phyloP scores from a whole-genome alignment of 495 filamentous ascomycete genomes.

The Penicillium desertorum region DNA sequence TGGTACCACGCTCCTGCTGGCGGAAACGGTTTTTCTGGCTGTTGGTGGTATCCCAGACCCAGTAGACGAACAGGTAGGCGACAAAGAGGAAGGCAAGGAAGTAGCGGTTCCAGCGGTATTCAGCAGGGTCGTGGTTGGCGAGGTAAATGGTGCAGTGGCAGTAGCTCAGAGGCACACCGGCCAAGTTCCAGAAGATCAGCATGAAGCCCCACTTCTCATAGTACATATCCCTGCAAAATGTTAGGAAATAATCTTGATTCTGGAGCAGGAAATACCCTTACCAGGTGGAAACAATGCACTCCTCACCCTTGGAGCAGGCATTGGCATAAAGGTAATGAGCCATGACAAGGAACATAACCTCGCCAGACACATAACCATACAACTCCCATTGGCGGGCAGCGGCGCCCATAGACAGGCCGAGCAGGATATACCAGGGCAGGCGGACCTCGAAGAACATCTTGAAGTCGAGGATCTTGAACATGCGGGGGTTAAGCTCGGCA shows the following conservation, averaged over 20 bases:
- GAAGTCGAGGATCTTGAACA: conserved; percentile 92
- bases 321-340: conserved; percentile 96
- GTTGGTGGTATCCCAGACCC: conserved; percentile 88
- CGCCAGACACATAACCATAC: conserved; percentile 88
- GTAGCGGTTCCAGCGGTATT: conserved; percentile 73
- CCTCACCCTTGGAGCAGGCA: conserved; percentile 94
- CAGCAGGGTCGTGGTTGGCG: conserved; percentile 79
- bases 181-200: conserved; percentile 99
- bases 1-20: conserved; percentile 71
- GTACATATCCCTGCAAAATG: conserved; percentile 79
- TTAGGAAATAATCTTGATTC: background rate
- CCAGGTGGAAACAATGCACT: conserved; percentile 91
- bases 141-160: conserved; percentile 97
- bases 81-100: conserved; percentile 65
- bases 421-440: conserved; percentile 93
- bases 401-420: conserved; percentile 72
- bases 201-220: conserved; percentile 99
- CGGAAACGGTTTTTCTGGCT: conserved; percentile 96
- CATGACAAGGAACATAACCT: conserved; percentile 84
- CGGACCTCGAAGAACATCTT: conserved; percentile 99
- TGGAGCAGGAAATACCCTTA: conserved; percentile 30
- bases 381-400: conserved; percentile 84
- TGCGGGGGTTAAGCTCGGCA: conserved; percentile 90
- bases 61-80: conserved; percentile 83
- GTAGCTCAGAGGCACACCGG: conserved; percentile 92